Evolutionary conservation across 345 rosid species (phyloP).

Genomic region (Eucalyptus tenuipes): DNA sequence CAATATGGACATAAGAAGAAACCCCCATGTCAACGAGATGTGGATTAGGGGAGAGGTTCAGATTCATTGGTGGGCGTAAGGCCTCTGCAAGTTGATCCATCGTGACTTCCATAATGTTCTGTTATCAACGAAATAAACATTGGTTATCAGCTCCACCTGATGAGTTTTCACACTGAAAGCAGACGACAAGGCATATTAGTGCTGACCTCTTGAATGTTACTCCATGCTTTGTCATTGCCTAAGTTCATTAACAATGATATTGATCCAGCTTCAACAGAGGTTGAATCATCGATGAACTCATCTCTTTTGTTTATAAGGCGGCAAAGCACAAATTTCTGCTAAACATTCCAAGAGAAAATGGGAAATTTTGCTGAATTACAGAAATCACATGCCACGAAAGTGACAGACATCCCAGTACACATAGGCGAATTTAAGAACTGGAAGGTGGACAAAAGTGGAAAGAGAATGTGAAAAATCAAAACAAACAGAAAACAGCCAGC

Average conservation of each 20-base stretch:
- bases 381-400: neutral
- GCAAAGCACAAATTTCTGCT: neutral
- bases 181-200: neutral
- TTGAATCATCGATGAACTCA: neutral
- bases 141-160: neutral
- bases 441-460: neutral
- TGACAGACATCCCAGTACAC: neutral
- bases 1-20: neutral
- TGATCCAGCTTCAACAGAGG: neutral
- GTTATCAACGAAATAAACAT: neutral
- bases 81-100: neutral
- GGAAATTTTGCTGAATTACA: no score
- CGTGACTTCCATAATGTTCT: neutral
- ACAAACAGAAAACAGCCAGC: neutral
- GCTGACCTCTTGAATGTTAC: neutral
- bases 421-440: neutral
- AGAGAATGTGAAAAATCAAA: neutral
- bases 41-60: neutral
- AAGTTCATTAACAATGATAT: neutral
- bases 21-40: neutral
- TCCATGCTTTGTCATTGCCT: neutral
- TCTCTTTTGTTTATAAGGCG: neutral
- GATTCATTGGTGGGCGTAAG: neutral
- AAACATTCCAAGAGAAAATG: neutral
- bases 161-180: neutral